These are phyloP conservation scores for Ilex paraguariensis DNA, from an alignment of 305 asterid species.

Conservation along the genomic window DNA sequence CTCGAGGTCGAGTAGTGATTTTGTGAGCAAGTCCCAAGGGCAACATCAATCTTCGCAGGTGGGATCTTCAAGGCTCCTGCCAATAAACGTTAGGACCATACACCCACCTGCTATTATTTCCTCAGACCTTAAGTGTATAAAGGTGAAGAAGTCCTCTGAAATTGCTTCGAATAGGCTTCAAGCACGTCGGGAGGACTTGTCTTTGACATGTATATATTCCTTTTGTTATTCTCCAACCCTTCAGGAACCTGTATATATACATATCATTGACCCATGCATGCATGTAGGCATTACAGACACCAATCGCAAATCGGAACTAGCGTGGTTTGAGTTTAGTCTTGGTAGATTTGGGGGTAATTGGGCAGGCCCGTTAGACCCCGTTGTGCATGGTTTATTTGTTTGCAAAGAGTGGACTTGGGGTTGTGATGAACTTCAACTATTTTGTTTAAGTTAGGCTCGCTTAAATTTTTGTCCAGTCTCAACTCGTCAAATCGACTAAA, in stretches of 20 bases:
- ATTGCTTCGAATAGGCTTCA: constrained; percentile 16
- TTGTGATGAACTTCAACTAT: too few species aligned
- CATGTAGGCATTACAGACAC: too few species aligned
- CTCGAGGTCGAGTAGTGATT: too few species aligned
- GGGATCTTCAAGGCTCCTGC: constrained; percentile 1
- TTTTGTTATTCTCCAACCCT: constrained; percentile 9
- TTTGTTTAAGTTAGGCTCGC: background rate
- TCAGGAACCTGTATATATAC: constrained; percentile 3
- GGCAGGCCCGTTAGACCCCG: too few species aligned
- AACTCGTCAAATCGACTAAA: too few species aligned
- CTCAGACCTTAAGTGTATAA: constrained; percentile 6
- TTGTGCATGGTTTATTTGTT: background rate
- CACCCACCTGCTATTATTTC: constrained; percentile 15
- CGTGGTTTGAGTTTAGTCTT: too few species aligned
- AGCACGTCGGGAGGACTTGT: constrained; percentile 9
- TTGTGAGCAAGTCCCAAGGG: too few species aligned
- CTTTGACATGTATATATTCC: constrained; percentile 5
- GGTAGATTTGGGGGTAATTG: too few species aligned
- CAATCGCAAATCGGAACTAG: too few species aligned
- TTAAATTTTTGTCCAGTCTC: too few species aligned
- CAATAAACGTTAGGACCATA: constrained; percentile 6
- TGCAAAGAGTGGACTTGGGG: background rate
- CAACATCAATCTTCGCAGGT: background rate
- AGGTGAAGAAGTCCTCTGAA: constrained; percentile 3
- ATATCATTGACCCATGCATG: background rate